Evolutionary conservation across 2,329 filamentous ascomycete genomes (phyloP), one percentile per base, ranked within the genome.

Genomic region (Apiospora malaysiana): DNA sequence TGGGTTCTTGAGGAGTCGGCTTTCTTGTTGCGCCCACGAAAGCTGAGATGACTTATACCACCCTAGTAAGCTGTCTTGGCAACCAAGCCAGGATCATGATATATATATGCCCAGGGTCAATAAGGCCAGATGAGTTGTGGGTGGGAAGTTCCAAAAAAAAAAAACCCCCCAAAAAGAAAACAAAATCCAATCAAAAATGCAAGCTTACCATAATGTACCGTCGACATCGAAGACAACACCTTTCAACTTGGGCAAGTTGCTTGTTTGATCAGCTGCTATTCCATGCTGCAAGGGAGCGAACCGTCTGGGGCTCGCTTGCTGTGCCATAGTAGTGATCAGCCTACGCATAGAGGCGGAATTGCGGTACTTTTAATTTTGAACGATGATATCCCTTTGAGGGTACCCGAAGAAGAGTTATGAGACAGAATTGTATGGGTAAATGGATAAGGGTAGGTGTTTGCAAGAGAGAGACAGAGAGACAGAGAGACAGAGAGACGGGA

Each of bases 171-270:
- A n/a, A n/a, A n/a, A n/a, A n/a, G n/a, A n/a, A n/a, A n/a, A n/a
- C n/a, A 56, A 71, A 5, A 32, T 18, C 25, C 3, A 25, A 32
- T 10, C 23, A 68, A 16, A 0, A 68, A 43, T 2, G 32, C 68
- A 67, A 69, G 85, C 91, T 83, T 83, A 97, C 95, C 92, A 98
- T 72, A 98, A 83, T 32, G 95, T 99, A 4, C 95, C 95, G 81
- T 99, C 95, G 73, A 99, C 93, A 83, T 99, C 95, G 82, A 98
- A 98, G 18, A 98, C 86, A 1, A 92, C 82, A 4, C 90, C 90
- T 72, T 85, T 85, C 40, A 92, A 81, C 70, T 79, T 83, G 1
- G 87, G 87, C 27, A 81, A 78, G 10, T 78, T 78, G 32, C 77
- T 75, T 3, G 79, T 76, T 6, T 81, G 74, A 14, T 72, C 73